Percentiles rank a stretch among this genome's conserved stretches.
Evolutionary conservation across 768 basidiomycete species (phyloP).

Genomic region (Lentinula sp.): DNA sequence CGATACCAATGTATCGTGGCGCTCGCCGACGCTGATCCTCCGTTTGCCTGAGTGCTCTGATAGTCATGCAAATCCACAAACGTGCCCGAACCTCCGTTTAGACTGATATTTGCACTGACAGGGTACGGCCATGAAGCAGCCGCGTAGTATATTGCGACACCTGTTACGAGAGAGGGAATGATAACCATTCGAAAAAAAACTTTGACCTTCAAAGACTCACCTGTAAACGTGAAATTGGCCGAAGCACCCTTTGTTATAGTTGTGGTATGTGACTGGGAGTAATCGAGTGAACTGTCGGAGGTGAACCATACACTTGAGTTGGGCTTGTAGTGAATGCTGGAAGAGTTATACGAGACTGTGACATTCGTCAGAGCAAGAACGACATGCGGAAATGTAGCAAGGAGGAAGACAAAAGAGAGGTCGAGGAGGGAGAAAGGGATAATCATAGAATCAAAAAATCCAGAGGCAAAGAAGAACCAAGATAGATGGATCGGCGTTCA

Average conservation of each 20-base stretch:
- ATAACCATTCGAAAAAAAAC: neutral
- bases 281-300: neutral
- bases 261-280: neutral
- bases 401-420: neutral
- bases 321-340: neutral
- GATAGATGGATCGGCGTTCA: too few species aligned
- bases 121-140: neutral
- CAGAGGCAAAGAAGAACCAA: too few species aligned
- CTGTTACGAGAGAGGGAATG: neutral
- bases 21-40: neutral
- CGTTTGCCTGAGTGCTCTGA: neutral
- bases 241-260: neutral
- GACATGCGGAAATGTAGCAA: neutral
- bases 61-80: constrained; percentile 2
- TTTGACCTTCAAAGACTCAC: neutral
- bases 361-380: neutral
- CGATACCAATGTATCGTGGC: neutral
- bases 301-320: neutral
- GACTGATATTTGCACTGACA: neutral
- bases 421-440: neutral
- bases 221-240: constrained; percentile 1
- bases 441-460: neutral
- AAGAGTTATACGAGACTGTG: neutral
- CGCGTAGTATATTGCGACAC: neutral
- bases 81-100: neutral